Conservation (phyloP, 441 rosid genomes). For the Populus hybrid region DNA sequence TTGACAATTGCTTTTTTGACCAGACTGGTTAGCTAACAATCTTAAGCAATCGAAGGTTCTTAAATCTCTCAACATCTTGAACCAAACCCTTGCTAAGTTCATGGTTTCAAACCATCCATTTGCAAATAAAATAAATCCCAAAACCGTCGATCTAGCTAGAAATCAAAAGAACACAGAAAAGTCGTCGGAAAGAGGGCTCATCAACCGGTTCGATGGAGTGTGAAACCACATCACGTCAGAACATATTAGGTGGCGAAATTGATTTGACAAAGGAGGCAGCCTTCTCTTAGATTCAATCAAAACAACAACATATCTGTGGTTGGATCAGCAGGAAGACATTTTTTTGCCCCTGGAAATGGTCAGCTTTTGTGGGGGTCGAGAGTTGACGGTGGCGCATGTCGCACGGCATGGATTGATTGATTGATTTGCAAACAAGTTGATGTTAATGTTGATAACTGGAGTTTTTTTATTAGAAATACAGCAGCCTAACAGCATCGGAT, state of each 20-base stretch:
- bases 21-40: background rate
- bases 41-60: background rate
- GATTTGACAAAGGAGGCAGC: constrained; percentile 8
- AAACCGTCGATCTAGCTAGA: background rate
- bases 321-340: background rate
- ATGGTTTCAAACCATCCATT: background rate
- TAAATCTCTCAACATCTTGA: background rate
- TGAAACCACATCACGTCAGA: background rate
- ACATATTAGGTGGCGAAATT: background rate
- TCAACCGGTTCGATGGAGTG: background rate
- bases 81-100: background rate
- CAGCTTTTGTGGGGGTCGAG: constrained; percentile 3
- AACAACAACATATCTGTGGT: background rate
- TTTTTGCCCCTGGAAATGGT: background rate
- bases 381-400: constrained; percentile 1
- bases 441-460: no score
- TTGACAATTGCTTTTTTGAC: background rate
- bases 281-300: background rate
- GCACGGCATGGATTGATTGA: background rate
- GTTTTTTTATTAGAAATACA: no score
- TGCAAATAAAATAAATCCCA: background rate
- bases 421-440: background rate
- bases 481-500: no score
- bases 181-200: background rate
- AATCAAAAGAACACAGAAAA: background rate